phyloP scores from a whole-genome alignment of 345 rosid genomes.

The Sapria himalayana region DNA sequence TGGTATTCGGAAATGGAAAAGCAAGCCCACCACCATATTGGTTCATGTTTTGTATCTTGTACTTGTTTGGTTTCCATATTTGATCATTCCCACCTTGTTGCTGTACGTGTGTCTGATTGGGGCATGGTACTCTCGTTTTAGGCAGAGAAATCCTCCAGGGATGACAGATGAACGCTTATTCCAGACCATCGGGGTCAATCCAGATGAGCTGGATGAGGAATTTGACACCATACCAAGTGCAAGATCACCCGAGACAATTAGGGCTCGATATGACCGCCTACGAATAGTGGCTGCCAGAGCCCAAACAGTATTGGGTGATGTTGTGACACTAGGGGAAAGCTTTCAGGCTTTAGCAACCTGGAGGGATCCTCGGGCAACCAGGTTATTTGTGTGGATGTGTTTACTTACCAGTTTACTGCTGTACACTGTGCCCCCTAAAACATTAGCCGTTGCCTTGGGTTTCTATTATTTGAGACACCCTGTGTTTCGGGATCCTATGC shows the following conservation, averaged over 20 bases:
- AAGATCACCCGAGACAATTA: conserved; percentile 37
- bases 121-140: conserved; percentile 78
- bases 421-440: conserved; percentile 70
- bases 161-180: conserved; percentile 83
- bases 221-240: conserved; percentile 87
- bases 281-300: conserved; percentile 65
- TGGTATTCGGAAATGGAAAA: conserved; percentile 65
- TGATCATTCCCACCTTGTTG: conserved; percentile 77
- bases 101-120: conserved; percentile 65
- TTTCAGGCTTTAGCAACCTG: conserved; percentile 81
- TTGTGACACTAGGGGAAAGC: conserved; percentile 89
- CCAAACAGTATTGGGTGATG: conserved; percentile 85
- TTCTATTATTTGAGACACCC: conserved; percentile 89
- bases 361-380: conserved; percentile 97
- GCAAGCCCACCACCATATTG: conserved; percentile 58
- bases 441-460: conserved; percentile 93
- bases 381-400: conserved; percentile 67
- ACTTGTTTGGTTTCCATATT: conserved; percentile 92
- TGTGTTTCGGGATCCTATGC: conserved; percentile 89
- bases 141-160: conserved; percentile 78
- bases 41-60: conserved; percentile 68
- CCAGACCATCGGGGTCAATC: conserved; percentile 62
- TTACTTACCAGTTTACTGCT: conserved; percentile 40
- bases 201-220: conserved; percentile 85
- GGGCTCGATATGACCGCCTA: conserved; percentile 67